phyloP scores from a whole-genome alignment of 78 protist genomes.

The Guillardia theta region DNA sequence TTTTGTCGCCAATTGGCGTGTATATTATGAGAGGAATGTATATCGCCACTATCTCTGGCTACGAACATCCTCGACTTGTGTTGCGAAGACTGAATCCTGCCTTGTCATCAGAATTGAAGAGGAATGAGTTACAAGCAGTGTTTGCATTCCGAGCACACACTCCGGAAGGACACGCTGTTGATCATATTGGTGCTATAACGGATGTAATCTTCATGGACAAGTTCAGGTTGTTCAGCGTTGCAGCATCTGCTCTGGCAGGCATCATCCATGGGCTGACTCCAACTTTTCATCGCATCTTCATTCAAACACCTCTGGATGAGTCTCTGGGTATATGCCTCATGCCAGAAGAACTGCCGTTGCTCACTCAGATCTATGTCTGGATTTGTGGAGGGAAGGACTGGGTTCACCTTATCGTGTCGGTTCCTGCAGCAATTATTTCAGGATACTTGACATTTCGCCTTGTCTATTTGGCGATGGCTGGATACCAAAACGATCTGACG shows the following conservation, averaged over 20 bases:
- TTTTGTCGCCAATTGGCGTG: background rate
- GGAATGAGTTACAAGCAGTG: background rate
- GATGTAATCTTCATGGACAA: background rate
- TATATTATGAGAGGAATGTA: background rate
- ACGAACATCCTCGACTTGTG: background rate
- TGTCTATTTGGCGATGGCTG: background rate
- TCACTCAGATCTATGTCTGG: background rate
- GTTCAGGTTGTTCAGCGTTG: no score
- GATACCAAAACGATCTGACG: background rate
- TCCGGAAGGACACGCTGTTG: background rate
- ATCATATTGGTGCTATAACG: background rate
- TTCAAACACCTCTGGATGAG: background rate
- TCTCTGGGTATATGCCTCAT: background rate
- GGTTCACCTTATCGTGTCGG: background rate
- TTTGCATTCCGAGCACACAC: conserved; percentile 30
- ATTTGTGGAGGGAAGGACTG: background rate
- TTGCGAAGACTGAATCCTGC: background rate
- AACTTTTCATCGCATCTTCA: background rate
- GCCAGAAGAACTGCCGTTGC: background rate
- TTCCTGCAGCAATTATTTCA: background rate
- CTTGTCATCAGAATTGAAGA: background rate
- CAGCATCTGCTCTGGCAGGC: background rate
- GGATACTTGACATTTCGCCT: background rate
- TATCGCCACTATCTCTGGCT: background rate
- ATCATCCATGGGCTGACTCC: background rate